A percentile compares a stretch with the other conserved stretches of the same genome.
These are phyloP conservation scores for Catharanthus roseus DNA, from an alignment of 257 asterid genomes.

Conservation along the genomic window DNA sequence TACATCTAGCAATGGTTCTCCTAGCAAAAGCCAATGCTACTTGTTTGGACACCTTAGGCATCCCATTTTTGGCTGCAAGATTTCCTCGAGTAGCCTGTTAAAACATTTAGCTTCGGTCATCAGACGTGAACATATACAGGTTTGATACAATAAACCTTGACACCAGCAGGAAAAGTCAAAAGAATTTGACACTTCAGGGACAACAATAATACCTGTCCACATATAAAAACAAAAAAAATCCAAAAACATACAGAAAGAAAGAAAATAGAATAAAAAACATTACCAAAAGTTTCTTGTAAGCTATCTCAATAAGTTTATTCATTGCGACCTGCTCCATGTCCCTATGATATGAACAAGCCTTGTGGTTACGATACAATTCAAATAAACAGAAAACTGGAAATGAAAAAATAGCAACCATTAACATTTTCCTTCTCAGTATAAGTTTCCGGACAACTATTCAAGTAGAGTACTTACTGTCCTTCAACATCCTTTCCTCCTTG, in stretches of 20 bases:
- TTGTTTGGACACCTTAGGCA: slow-evolving; percentile 71
- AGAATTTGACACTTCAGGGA: neutral
- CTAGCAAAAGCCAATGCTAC: slow-evolving; percentile 70
- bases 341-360: slow-evolving; percentile 40
- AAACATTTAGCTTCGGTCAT: slow-evolving; percentile 23
- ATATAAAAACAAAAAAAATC: neutral
- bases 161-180: neutral
- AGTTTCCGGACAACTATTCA: neutral
- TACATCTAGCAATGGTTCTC: slow-evolving; percentile 74
- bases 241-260: neutral
- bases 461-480: slow-evolving; percentile 46
- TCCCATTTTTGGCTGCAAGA: slow-evolving; percentile 71
- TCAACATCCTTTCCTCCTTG: slow-evolving; percentile 47
- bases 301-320: slow-evolving; percentile 71
- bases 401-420: neutral
- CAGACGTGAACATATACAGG: neutral
- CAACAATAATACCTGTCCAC: neutral
- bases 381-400: neutral
- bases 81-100: slow-evolving; percentile 86
- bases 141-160: neutral
- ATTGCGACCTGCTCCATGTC: slow-evolving; percentile 82
- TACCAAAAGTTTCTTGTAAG: slow-evolving; percentile 81
- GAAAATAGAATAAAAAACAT: slow-evolving; percentile 20
- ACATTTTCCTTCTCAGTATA: neutral
- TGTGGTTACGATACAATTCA: slow-evolving; percentile 2